Evolutionary conservation across 345 rosid species (phyloP).

Genomic region (Pistacia integerrima): DNA sequence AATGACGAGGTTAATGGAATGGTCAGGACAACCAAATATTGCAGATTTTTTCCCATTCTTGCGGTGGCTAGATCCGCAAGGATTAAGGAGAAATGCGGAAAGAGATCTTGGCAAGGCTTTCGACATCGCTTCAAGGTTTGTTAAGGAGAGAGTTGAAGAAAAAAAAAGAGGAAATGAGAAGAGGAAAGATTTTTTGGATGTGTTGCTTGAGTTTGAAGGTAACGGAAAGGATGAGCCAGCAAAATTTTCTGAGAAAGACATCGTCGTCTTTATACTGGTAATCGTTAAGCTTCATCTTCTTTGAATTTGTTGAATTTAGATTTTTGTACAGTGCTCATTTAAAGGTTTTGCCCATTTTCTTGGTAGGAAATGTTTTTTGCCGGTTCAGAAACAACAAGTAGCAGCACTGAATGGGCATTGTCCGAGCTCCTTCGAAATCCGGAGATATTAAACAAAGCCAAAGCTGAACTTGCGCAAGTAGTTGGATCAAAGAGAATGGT

Average conservation of each 20-base stretch:
- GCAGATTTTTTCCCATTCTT: conserved; percentile 49
- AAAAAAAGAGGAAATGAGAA: conserved; percentile 2
- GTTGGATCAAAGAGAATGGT: conserved; percentile 44
- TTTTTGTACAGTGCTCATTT: too few species aligned
- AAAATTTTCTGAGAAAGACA: conserved; percentile 28
- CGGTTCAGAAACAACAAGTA: conserved; percentile 60
- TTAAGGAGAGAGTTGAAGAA: conserved; percentile 38
- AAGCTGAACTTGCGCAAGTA: conserved; percentile 45
- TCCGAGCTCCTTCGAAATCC: conserved; percentile 59
- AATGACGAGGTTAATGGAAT: conserved; percentile 44
- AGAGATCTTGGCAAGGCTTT: conserved; percentile 53
- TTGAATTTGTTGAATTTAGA: too few species aligned
- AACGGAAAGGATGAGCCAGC: conserved; percentile 50
- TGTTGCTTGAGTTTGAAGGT: conserved; percentile 54
- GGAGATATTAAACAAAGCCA: conserved; percentile 41
- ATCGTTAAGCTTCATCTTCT: too few species aligned
- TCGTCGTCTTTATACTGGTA: conserved; percentile 36
- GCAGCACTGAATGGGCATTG: conserved; percentile 70
- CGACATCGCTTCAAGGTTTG: conserved; percentile 41
- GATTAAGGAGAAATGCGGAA: conserved; percentile 47
- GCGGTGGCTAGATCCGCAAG: conserved; percentile 54
- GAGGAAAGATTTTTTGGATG: conserved; percentile 49
- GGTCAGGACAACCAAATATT: conserved; percentile 40
- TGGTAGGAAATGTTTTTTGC: conserved; percentile 58
- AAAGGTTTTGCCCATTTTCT: too few species aligned